Conservation (phyloP, 2,329 filamentous ascomycete genomes). For the Arthrobotrys entomopaga region DNA sequence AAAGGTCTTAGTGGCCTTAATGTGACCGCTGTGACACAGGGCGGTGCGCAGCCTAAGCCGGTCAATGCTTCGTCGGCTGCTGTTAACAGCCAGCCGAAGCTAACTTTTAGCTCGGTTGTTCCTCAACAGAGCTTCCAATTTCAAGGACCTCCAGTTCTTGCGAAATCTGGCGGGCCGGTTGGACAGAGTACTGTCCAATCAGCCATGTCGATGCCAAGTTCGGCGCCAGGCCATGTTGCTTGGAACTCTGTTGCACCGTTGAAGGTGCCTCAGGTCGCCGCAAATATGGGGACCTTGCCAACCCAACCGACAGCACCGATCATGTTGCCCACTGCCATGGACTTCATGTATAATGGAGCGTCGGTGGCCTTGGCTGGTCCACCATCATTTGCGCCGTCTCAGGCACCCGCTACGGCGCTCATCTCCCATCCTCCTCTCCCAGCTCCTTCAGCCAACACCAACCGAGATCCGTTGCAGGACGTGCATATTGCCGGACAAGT, state of each 20-base stretch:
- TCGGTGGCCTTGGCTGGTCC: conserved; percentile 1
- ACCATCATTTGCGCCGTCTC: background rate
- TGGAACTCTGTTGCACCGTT: conserved; percentile 25
- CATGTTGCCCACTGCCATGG: conserved; percentile 20
- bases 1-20: conserved; percentile 9
- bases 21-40: background rate
- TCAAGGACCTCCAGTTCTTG: conserved; percentile 8
- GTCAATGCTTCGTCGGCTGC: background rate
- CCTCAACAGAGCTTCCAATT: conserved; percentile 23
- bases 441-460: conserved; percentile 5
- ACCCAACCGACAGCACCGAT: conserved; percentile 3
- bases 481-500: background rate
- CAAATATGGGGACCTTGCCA: conserved; percentile 8
- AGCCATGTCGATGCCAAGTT: background rate
- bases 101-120: background rate
- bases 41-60: conserved; percentile 5
- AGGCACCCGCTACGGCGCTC: conserved; percentile 8
- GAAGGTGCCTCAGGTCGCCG: conserved; percentile 6
- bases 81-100: conserved; percentile 4
- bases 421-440: conserved; percentile 16
- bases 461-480: conserved; percentile 13
- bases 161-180: conserved; percentile 1
- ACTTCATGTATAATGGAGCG: conserved; percentile 20
- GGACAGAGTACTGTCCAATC: conserved; percentile 18
- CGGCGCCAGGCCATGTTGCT: conserved; percentile 8